A percentile compares a stretch with the other conserved stretches of the same genome.
phyloP scores from a whole-genome alignment of 208 protist genomes.

The Trypanosoma melophagium region DNA sequence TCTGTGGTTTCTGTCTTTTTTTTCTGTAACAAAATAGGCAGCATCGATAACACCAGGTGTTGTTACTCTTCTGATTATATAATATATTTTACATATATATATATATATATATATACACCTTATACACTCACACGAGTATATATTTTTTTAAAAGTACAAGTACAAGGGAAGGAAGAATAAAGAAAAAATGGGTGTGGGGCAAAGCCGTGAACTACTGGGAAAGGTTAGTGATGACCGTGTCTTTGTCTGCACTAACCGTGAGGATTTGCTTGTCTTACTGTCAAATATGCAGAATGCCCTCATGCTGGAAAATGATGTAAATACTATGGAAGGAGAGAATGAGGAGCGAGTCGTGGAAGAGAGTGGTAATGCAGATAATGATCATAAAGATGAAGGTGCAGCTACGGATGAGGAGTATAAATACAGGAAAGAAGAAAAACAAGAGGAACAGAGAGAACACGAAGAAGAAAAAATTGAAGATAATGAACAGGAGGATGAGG shows the following conservation, averaged over 20 bases:
- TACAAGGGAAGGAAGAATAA: conserved; percentile 8
- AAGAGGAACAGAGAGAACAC: not conserved
- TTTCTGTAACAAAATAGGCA: not conserved
- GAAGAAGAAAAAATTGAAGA: not conserved
- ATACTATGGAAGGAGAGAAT: not conserved
- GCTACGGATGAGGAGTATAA: not conserved
- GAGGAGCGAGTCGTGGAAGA: not conserved
- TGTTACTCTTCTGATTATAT: not conserved
- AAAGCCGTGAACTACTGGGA: conserved; percentile 34
- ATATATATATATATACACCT: conserved; percentile 15
- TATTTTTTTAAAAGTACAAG: not conserved
- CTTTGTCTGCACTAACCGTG: conserved; percentile 35
- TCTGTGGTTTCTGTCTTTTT: conserved; percentile 26
- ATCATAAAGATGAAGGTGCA: not conserved
- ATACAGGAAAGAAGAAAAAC: not conserved
- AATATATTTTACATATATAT: conserved; percentile 20
- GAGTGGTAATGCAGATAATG: conserved; percentile 8
- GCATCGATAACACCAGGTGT: not conserved
- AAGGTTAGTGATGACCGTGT: conserved; percentile 21
- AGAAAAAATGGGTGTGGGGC: conserved; percentile 35
- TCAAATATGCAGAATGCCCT: conserved; percentile 5
- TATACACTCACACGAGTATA: too few relatives aligned
- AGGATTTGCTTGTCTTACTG: conserved; percentile 27
- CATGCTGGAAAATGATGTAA: too few relatives aligned
- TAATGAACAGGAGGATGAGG: not conserved